Percentiles rank a stretch among this genome's conserved stretches.
phyloP scores from a whole-genome alignment of 768 basidiomycete genomes.

The Mrakia frigida region DNA sequence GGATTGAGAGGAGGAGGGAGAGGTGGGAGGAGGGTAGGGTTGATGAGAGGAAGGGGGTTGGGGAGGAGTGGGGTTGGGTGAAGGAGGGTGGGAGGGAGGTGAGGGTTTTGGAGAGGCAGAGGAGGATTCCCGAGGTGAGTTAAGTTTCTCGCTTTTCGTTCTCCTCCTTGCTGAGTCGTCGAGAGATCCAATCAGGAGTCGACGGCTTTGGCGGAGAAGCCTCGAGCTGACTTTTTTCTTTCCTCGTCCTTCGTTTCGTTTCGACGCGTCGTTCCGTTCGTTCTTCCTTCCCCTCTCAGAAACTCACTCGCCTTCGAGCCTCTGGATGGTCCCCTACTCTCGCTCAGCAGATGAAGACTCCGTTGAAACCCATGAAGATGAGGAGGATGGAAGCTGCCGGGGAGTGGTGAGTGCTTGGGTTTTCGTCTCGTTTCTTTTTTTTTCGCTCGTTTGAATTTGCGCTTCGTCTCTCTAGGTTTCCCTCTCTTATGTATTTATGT shows the following conservation, averaged over 20 bases:
- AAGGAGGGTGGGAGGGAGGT: background rate
- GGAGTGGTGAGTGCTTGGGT: background rate
- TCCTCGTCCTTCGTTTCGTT: no score
- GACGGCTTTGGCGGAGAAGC: no score
- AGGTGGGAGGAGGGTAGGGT: background rate
- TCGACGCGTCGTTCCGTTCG: background rate
- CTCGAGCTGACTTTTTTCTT: background rate
- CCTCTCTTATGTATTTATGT: background rate
- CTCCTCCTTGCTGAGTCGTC: no score
- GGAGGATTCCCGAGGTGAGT: background rate
- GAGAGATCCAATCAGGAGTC: no score
- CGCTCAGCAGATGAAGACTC: background rate
- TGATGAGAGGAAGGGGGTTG: background rate
- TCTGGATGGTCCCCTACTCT: background rate
- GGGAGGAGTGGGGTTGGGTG: background rate
- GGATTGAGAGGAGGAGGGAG: background rate
- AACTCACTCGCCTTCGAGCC: background rate
- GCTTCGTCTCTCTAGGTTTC: background rate
- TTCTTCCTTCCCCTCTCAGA: background rate
- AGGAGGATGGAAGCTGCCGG: background rate
- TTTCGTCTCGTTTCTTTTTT: background rate
- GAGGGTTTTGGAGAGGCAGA: background rate
- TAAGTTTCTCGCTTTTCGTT: no score
- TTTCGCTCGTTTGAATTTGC: no score
- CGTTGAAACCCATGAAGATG: background rate